phyloP scores from a whole-genome alignment of 257 asterid species.

The Craterostigma plantagineum region DNA sequence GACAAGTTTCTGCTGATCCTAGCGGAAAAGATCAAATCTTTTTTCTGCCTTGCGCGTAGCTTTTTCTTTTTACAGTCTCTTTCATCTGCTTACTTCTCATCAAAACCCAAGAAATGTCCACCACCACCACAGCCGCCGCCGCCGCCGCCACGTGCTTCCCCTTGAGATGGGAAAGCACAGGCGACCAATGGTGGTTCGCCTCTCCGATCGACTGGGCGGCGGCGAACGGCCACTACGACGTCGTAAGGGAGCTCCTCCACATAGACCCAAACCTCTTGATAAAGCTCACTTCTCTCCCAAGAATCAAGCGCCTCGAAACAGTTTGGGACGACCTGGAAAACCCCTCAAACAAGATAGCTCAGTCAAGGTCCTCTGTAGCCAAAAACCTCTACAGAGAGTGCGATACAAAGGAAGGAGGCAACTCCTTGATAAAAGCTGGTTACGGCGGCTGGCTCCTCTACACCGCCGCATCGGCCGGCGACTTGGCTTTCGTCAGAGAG shows the following conservation, averaged over 20 bases:
- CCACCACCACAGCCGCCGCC: slow-evolving; percentile 7
- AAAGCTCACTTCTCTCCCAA: background rate
- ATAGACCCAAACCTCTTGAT: background rate
- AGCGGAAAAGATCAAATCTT: too few relatives aligned
- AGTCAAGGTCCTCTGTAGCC: background rate
- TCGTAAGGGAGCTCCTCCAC: slow-evolving; percentile 2
- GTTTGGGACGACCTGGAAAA: background rate
- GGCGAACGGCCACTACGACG: slow-evolving; percentile 1
- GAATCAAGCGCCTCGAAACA: slow-evolving; percentile 3
- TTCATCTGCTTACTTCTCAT: too few relatives aligned
- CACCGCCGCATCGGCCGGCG: slow-evolving; percentile 88
- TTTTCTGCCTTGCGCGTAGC: too few relatives aligned
- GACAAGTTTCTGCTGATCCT: too few relatives aligned
- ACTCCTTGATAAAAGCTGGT: slow-evolving; percentile 68
- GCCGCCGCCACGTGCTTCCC: slow-evolving; percentile 13
- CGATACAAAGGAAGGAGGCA: slow-evolving; percentile 17
- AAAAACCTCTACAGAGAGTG: background rate
- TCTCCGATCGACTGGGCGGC: slow-evolving; percentile 6
- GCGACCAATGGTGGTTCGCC: slow-evolving; percentile 4
- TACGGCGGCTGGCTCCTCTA: slow-evolving; percentile 97
- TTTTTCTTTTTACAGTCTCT: too few relatives aligned
- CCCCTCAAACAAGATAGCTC: background rate
- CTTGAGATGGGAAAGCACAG: slow-evolving; percentile 4
- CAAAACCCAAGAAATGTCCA: too few relatives aligned
- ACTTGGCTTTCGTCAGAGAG: slow-evolving; percentile 34